phyloP scores from a whole-genome alignment of 495 filamentous ascomycete genomes.

The Talaromyces borbonicus region DNA sequence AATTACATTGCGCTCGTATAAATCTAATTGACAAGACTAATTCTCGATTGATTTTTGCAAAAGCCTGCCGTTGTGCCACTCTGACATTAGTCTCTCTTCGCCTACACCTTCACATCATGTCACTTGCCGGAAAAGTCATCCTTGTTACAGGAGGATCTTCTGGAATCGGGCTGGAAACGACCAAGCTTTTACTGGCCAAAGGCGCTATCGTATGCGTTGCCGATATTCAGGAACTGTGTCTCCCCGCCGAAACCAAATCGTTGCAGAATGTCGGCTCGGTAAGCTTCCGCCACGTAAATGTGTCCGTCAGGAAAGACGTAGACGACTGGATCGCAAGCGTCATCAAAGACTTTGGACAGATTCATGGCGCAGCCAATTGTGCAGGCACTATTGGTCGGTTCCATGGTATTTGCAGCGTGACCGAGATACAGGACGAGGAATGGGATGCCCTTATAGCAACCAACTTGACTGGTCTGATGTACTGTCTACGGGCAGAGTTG shows the following conservation, averaged over 20 bases:
- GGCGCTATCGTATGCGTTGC: slow-evolving; percentile 44
- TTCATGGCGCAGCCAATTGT: slow-evolving; percentile 51
- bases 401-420: slow-evolving; percentile 22
- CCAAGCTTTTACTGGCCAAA: slow-evolving; percentile 34
- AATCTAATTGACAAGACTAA: no score
- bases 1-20: no score
- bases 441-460: slow-evolving; percentile 45
- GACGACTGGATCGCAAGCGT: slow-evolving; percentile 38
- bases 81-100: no score
- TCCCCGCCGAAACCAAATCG: no score
- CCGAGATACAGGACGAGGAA: slow-evolving; percentile 35
- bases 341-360: slow-evolving; percentile 28
- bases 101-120: no score
- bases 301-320: slow-evolving; percentile 27
- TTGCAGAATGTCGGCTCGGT: slow-evolving; percentile 20
- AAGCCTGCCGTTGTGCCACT: no score
- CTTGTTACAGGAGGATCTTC: slow-evolving; percentile 44
- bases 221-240: slow-evolving; percentile 38
- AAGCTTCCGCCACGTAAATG: slow-evolving; percentile 9
- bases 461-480: slow-evolving; percentile 49
- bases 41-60: no score
- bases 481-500: slow-evolving; percentile 46
- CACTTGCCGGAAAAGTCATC: slow-evolving; percentile 24
- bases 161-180: slow-evolving; percentile 49
- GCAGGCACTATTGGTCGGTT: slow-evolving; percentile 39